Evolutionary conservation across 106 monocot species (phyloP).

Genomic region (Allium cepa): DNA sequence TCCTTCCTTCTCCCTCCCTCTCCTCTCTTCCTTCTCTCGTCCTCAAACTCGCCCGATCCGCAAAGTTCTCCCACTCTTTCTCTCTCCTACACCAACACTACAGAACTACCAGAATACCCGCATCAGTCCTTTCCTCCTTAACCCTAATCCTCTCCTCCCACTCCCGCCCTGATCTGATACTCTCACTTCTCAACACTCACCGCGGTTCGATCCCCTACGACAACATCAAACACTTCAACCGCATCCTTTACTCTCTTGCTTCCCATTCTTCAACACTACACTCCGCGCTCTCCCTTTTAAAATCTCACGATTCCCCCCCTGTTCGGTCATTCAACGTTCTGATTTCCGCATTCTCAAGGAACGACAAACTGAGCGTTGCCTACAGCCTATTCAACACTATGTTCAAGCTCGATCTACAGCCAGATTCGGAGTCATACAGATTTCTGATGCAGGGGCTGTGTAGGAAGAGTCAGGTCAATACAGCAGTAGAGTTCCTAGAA

Average conservation of each 20-base stretch:
- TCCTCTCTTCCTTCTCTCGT: conserved; percentile 30
- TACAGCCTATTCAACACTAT: conserved; percentile 65
- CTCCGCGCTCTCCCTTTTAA: conserved; percentile 22
- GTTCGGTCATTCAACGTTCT: conserved; percentile 50
- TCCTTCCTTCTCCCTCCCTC: conserved; percentile 29
- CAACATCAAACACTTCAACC: conserved; percentile 21
- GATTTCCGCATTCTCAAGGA: conserved; percentile 38
- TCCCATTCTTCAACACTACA: conserved; percentile 27
- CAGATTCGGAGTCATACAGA: conserved; percentile 56
- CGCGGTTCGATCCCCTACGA: conserved; percentile 13
- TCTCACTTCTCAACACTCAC: conserved; percentile 18
- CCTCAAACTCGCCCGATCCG: conserved; percentile 36
- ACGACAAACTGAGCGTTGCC: conserved; percentile 37
- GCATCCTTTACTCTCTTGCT: conserved; percentile 27
- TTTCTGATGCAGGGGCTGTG: conserved; percentile 68
- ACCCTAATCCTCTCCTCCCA: conserved; percentile 8
- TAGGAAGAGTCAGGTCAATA: conserved; percentile 54
- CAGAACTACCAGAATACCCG: conserved; percentile 19
- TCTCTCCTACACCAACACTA: conserved; percentile 5
- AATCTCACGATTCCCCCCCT: conserved; percentile 22
- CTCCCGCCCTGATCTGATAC: conserved; percentile 15
- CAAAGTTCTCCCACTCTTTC: conserved; percentile 26
- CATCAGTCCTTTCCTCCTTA: conserved; percentile 11
- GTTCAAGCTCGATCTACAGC: conserved; percentile 17
- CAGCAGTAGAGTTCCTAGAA: conserved; percentile 63